A percentile compares a stretch with the other conserved stretches of the same genome.
Conservation (phyloP, 2,329 filamentous ascomycete genomes). For the Ustilaginoidea virens region DNA sequence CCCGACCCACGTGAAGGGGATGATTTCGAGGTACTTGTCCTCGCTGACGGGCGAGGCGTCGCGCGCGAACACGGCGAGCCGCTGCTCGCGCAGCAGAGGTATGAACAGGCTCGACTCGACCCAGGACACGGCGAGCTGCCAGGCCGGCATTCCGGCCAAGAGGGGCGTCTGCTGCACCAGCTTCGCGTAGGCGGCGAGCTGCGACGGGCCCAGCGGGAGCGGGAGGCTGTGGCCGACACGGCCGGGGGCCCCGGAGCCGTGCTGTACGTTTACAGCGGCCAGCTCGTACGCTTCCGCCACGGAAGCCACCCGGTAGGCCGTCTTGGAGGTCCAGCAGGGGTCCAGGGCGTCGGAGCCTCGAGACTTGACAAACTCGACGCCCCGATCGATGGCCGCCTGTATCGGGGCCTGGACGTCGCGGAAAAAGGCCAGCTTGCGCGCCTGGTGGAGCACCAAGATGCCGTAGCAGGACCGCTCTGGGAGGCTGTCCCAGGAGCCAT, state of each 20-base stretch:
- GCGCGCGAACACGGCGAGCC: not conserved
- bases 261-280: conserved; percentile 6
- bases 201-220: not conserved
- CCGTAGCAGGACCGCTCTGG: conserved; percentile 7
- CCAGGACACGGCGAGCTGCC: conserved; percentile 2
- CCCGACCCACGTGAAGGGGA: conserved; percentile 5
- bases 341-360: not conserved
- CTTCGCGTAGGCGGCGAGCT: not conserved
- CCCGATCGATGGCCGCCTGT: conserved; percentile 1
- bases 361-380: conserved; percentile 3
- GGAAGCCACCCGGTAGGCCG: conserved; percentile 5
- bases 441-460: conserved; percentile 4
- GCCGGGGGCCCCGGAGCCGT: no score
- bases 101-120: conserved; percentile 3
- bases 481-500: conserved; percentile 7
- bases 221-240: not conserved
- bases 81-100: not conserved
- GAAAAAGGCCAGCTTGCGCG: conserved; percentile 4
- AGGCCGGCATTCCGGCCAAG: conserved; percentile 1
- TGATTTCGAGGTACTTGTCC: conserved; percentile 5
- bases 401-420: conserved; percentile 2
- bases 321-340: conserved; percentile 8
- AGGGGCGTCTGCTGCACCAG: conserved; percentile 1
- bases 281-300: conserved; percentile 6
- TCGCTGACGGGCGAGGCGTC: not conserved